A percentile compares a stretch with the other conserved stretches of the same genome.
These are phyloP conservation scores for Solanum ahanhuiri DNA, from an alignment of 257 asterid genomes.

Conservation along the genomic window DNA sequence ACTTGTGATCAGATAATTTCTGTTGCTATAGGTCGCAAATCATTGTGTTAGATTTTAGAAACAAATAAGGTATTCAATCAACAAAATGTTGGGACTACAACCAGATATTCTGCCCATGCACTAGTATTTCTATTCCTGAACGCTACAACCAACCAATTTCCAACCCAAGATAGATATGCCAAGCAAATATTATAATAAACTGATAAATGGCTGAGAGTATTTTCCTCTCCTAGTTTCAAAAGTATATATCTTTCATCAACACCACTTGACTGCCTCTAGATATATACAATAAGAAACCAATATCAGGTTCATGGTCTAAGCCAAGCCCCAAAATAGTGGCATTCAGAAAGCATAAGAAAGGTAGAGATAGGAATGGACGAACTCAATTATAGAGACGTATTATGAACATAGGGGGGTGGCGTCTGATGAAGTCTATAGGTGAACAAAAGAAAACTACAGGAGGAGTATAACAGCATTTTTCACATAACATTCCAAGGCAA, in stretches of 20 bases:
- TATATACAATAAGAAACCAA: not conserved
- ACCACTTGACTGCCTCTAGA: not conserved
- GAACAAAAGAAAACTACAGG: not conserved
- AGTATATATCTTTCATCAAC: not conserved
- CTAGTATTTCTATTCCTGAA: not conserved
- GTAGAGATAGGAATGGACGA: not conserved
- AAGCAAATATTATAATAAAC: not conserved
- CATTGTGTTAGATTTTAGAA: not conserved
- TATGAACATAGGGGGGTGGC: not conserved
- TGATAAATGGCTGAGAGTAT: not conserved
- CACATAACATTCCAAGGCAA: not conserved
- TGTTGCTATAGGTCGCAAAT: not conserved
- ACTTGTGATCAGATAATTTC: not conserved
- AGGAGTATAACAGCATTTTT: not conserved
- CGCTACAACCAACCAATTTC: not conserved
- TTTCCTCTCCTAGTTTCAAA: not conserved
- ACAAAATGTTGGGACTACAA: not conserved
- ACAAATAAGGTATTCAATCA: not conserved
- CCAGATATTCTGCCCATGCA: not conserved
- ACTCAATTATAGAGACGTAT: not conserved
- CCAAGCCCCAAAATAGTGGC: not conserved
- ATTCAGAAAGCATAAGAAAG: not conserved
- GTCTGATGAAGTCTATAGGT: not conserved
- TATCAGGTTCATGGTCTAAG: not conserved
- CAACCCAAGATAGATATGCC: not conserved